Evolutionary conservation across 768 basidiomycete species (phyloP).

Genomic region (Jaapia argillacea): DNA sequence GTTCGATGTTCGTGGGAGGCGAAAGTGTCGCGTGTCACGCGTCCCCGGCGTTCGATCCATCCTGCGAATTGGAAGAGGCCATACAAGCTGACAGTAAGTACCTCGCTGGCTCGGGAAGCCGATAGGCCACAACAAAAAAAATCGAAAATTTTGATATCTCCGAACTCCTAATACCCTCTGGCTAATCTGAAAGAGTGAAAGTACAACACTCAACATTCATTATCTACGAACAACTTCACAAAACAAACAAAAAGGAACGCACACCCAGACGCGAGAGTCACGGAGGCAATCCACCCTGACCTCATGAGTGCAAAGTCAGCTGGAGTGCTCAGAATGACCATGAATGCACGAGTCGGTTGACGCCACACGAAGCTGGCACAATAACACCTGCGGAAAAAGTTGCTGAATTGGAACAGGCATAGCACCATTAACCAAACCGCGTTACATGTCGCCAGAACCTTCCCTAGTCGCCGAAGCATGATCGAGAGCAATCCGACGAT

Average conservation of each 20-base stretch:
- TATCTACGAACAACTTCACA: not conserved
- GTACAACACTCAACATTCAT: too few relatives aligned
- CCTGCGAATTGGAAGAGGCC: too few relatives aligned
- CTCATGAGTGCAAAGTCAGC: not conserved
- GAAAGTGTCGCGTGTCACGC: too few relatives aligned
- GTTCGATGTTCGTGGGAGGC: too few relatives aligned
- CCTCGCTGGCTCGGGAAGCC: too few relatives aligned
- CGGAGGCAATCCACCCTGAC: not conserved
- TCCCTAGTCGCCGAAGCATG: slow-evolving; percentile 8
- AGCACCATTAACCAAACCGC: slow-evolving; percentile 14
- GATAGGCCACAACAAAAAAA: too few relatives aligned
- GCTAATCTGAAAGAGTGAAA: too few relatives aligned
- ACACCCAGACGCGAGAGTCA: not conserved
- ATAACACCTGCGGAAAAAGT: slow-evolving; percentile 19
- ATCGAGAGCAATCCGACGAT: not conserved
- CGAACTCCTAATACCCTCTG: too few relatives aligned
- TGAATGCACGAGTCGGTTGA: not conserved
- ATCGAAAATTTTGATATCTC: too few relatives aligned
- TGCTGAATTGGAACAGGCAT: slow-evolving; percentile 20
- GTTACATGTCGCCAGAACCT: slow-evolving; percentile 19
- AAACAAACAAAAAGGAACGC: not conserved
- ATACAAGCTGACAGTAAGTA: too few relatives aligned
- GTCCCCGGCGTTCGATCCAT: too few relatives aligned
- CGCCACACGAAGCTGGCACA: slow-evolving; percentile 19
- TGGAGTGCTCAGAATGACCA: not conserved